Evolutionary conservation across 768 basidiomycete genomes (phyloP).

Genomic region (Agrocybe chaxingu): DNA sequence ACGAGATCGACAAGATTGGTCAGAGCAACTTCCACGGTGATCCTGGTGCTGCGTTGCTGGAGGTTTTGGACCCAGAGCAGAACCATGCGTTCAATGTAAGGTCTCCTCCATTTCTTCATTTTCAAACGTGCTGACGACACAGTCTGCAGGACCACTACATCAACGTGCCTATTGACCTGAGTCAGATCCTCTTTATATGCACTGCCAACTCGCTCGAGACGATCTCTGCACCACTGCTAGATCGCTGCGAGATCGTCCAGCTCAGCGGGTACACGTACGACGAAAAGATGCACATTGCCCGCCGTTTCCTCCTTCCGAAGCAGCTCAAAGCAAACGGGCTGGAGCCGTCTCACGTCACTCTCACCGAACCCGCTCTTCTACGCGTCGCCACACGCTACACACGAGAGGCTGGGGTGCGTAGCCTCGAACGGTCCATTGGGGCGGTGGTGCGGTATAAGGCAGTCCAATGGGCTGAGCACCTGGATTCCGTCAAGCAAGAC

Average conservation of each 20-base stretch:
- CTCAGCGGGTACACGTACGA: constrained; percentile 83
- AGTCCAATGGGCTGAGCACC: constrained; percentile 81
- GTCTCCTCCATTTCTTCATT: constrained; percentile 2
- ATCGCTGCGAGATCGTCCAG: constrained; percentile 87
- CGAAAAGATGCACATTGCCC: constrained; percentile 90
- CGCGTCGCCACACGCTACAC: constrained; percentile 80
- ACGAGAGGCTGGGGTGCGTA: constrained; percentile 90
- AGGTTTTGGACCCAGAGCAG: constrained; percentile 94
- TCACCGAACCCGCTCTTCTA: constrained; percentile 69
- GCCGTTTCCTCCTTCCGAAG: constrained; percentile 85
- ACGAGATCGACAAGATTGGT: constrained; percentile 91
- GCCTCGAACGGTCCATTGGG: constrained; percentile 83
- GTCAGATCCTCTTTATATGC: constrained; percentile 88
- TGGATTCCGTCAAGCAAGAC: constrained; percentile 34
- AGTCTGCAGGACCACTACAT: constrained; percentile 79
- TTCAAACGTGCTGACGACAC: not conserved
- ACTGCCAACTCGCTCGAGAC: constrained; percentile 90
- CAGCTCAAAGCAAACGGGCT: constrained; percentile 81
- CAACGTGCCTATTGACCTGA: constrained; percentile 84
- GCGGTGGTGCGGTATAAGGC: constrained; percentile 89
- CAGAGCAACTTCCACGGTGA: constrained; percentile 90
- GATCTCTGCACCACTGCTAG: constrained; percentile 82
- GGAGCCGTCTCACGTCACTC: constrained; percentile 49
- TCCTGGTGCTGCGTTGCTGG: constrained; percentile 84
- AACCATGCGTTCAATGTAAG: constrained; percentile 77